A percentile compares a stretch with the other conserved stretches of the same genome.
Conservation (phyloP, 2,329 filamentous ascomycete genomes). For the Xylariaceae sp. region DNA sequence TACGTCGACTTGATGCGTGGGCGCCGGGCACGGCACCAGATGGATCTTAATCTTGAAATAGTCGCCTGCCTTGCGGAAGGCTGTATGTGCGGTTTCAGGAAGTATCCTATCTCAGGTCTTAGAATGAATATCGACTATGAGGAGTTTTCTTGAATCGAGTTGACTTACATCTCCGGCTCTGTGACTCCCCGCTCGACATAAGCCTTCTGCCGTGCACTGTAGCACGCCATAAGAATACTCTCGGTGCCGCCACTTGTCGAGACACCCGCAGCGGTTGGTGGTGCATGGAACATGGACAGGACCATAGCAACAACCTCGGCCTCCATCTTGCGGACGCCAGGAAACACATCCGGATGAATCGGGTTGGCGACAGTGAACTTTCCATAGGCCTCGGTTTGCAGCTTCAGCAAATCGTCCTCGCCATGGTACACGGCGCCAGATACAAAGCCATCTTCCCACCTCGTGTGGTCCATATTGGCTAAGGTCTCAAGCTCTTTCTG, state of each 20-base stretch:
- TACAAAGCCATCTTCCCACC: slow-evolving; percentile 95
- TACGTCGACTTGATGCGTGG: slow-evolving; percentile 83
- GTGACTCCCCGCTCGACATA: slow-evolving; percentile 84
- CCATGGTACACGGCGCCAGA: slow-evolving; percentile 97
- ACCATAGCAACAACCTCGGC: slow-evolving; percentile 98
- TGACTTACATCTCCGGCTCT: slow-evolving; percentile 86
- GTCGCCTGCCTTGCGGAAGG: slow-evolving; percentile 91
- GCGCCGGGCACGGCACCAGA: slow-evolving; percentile 83
- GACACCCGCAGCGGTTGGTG: slow-evolving; percentile 82
- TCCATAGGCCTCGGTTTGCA: slow-evolving; percentile 92
- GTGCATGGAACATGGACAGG: slow-evolving; percentile 85
- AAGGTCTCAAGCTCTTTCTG: slow-evolving; percentile 79
- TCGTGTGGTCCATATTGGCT: slow-evolving; percentile 86
- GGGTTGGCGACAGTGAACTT: slow-evolving; percentile 96
- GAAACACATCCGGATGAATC: slow-evolving; percentile 97
- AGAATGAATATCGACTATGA: slow-evolving; percentile 13
- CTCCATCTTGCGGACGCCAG: slow-evolving; percentile 98
- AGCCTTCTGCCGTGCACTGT: slow-evolving; percentile 88
- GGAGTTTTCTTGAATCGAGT: background rate
- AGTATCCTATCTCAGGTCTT: slow-evolving; percentile 70
- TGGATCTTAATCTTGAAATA: slow-evolving; percentile 98
- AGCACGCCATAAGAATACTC: slow-evolving; percentile 93
- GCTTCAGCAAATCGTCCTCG: slow-evolving; percentile 76
- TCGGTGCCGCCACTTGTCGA: slow-evolving; percentile 94
- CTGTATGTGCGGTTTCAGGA: slow-evolving; percentile 91